phyloP scores from a whole-genome alignment of 2,329 filamentous ascomycete species.

The Calycina herbarum region DNA sequence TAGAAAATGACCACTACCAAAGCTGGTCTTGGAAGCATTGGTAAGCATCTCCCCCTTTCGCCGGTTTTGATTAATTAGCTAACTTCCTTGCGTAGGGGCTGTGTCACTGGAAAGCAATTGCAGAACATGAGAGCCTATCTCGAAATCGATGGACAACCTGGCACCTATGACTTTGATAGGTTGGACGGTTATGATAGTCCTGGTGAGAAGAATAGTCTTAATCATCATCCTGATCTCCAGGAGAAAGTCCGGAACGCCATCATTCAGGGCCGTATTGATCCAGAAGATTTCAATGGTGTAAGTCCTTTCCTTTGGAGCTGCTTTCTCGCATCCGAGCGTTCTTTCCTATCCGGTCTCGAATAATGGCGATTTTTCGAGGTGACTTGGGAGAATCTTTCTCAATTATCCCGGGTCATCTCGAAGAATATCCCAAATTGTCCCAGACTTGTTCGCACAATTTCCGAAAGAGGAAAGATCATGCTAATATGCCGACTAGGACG shows the following conservation, averaged over 20 bases:
- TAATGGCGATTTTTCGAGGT: no score
- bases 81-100: constrained; percentile 65
- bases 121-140: constrained; percentile 61
- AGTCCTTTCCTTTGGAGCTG: constrained; percentile 39
- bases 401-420: no score
- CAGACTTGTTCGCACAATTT: background rate
- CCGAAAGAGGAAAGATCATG: background rate
- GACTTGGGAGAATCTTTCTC: no score
- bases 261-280: constrained; percentile 75
- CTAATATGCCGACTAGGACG: constrained; percentile 30
- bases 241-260: constrained; percentile 74
- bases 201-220: constrained; percentile 61
- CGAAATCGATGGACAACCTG: constrained; percentile 47
- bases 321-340: no score
- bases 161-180: constrained; percentile 42
- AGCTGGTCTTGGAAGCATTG: constrained; percentile 84
- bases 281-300: constrained; percentile 88
- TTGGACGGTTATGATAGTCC: constrained; percentile 70
- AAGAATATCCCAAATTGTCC: no score
- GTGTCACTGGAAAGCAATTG: constrained; percentile 76
- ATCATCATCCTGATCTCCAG: constrained; percentile 58
- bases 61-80: background rate
- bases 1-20: constrained; percentile 59
- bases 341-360: no score
- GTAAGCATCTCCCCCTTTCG: constrained; percentile 50